phyloP scores from a whole-genome alignment of 2,329 filamentous ascomycete species.

The Colletotrichum echinochloae region DNA sequence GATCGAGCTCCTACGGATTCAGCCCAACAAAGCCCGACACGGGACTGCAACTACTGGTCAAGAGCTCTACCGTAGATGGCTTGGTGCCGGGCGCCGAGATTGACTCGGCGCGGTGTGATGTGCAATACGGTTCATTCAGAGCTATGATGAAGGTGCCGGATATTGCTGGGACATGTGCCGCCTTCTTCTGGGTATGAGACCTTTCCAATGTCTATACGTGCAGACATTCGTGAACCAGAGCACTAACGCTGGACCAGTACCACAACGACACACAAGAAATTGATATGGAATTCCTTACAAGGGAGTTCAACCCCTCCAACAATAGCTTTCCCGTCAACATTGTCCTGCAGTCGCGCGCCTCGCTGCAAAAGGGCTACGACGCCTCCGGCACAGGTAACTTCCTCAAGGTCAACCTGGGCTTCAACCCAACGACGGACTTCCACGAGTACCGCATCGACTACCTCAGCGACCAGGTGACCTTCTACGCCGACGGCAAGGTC shows the following conservation, averaged over 20 bases:
- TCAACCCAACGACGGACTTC: constrained; percentile 73
- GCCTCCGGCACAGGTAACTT: constrained; percentile 71
- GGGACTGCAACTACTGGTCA: constrained; percentile 70
- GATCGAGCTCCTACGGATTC: constrained; percentile 55
- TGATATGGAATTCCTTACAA: constrained; percentile 82
- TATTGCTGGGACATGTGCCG: constrained; percentile 76
- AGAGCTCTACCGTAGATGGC: constrained; percentile 57
- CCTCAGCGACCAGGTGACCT: constrained; percentile 69
- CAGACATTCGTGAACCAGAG: not conserved
- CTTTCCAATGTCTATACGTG: not conserved
- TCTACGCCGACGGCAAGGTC: constrained; percentile 74
- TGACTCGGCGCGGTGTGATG: constrained; percentile 69
- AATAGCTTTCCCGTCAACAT: constrained; percentile 75
- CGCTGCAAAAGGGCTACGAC: constrained; percentile 71
- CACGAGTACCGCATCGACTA: constrained; percentile 88
- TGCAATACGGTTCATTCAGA: constrained; percentile 78
- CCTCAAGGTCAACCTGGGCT: constrained; percentile 68
- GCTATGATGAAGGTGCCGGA: constrained; percentile 73
- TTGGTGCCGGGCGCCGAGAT: constrained; percentile 74
- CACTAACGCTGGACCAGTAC: constrained; percentile 63
- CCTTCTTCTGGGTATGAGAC: constrained; percentile 79
- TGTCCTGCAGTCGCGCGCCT: constrained; percentile 76
- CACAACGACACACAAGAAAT: constrained; percentile 84
- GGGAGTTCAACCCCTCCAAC: constrained; percentile 66
- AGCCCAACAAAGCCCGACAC: constrained; percentile 58